Percentiles rank a stretch among this genome's conserved stretches.
phyloP scores from a whole-genome alignment of 345 rosid genomes.

The Corchorus capsularis region DNA sequence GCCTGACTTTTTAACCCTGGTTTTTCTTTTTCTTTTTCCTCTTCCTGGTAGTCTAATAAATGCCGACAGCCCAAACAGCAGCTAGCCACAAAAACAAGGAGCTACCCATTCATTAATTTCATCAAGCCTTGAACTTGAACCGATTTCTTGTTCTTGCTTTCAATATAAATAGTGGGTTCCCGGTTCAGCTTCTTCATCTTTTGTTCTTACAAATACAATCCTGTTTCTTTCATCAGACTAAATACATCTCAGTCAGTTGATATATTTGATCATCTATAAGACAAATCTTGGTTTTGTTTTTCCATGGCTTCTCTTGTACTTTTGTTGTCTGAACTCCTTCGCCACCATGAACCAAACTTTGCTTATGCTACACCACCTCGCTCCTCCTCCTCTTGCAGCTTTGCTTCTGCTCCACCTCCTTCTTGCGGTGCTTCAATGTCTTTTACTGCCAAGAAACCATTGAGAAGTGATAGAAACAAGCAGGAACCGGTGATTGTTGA shows the following conservation, averaged over 20 bases:
- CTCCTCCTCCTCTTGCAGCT: not conserved
- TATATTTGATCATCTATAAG: not conserved
- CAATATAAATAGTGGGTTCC: not conserved
- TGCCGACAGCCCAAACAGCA: not conserved
- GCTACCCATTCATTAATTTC: not conserved
- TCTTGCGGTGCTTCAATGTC: constrained; percentile 7
- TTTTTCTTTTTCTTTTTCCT: not conserved
- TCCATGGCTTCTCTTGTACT: constrained; percentile 29
- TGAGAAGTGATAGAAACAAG: not conserved
- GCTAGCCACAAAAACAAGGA: not conserved
- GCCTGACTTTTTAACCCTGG: not conserved
- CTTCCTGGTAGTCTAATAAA: not conserved
- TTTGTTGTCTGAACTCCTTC: constrained; percentile 25
- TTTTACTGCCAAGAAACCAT: constrained; percentile 6
- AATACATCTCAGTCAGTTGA: not conserved
- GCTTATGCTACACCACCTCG: not conserved
- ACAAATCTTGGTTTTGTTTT: not conserved
- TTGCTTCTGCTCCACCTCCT: not conserved
- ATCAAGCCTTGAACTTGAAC: not conserved
- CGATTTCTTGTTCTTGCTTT: not conserved
- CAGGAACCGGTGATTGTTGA: not conserved
- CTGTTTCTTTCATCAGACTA: not conserved
- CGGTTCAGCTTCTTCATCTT: not conserved
- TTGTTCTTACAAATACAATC: not conserved
- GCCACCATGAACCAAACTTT: constrained; percentile 21